Conservation (phyloP, 768 basidiomycete species). For the Crucibulum laeve region DNA sequence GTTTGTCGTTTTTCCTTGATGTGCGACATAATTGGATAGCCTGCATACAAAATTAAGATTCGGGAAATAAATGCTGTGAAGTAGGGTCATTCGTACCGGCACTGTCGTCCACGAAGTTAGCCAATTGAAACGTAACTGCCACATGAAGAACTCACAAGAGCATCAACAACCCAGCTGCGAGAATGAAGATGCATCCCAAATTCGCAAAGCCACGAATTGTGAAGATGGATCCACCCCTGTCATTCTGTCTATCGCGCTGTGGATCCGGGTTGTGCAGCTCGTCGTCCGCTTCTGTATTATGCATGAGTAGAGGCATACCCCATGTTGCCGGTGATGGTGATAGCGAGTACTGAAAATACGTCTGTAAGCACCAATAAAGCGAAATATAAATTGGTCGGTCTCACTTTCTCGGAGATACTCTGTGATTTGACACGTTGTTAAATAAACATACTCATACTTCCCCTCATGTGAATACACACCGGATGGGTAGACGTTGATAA, state of each 20-base stretch:
- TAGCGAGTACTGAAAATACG: conserved; percentile 30
- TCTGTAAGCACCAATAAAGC: not conserved
- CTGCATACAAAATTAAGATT: conserved; percentile 15
- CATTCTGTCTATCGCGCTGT: conserved; percentile 45
- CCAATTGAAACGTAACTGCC: conserved; percentile 23
- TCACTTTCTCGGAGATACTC: not conserved
- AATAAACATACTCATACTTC: too few species aligned
- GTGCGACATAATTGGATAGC: conserved; percentile 47
- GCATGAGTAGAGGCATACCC: conserved; percentile 35
- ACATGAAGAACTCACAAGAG: conserved; percentile 44
- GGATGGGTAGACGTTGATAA: too few species aligned
- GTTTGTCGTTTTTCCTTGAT: conserved; percentile 36
- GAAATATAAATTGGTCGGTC: not conserved
- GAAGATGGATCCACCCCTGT: conserved; percentile 53
- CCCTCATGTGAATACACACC: too few species aligned
- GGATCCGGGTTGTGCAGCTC: conserved; percentile 63
- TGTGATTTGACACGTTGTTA: too few species aligned
- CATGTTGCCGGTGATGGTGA: conserved; percentile 47
- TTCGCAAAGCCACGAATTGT: conserved; percentile 63
- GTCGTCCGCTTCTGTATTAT: conserved; percentile 56
- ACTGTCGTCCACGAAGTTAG: too few species aligned
- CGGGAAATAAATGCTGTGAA: not conserved
- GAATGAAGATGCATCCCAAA: conserved; percentile 58
- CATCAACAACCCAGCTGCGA: conserved; percentile 41
- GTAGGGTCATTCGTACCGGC: too few species aligned